phyloP scores from a whole-genome alignment of 495 filamentous ascomycete species.

The Xylaria grammica region DNA sequence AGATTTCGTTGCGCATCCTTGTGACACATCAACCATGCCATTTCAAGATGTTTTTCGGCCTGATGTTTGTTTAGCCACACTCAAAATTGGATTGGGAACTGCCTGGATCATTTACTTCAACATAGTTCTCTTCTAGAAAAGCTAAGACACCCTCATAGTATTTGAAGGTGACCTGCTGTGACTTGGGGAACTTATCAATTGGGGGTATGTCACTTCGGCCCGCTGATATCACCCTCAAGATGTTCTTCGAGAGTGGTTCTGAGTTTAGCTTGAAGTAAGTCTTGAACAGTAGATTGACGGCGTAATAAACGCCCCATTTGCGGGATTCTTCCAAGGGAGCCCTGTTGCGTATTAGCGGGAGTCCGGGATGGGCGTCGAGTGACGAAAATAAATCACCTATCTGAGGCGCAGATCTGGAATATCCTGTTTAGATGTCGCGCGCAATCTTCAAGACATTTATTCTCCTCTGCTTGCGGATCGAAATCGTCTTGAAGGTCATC shows the following conservation, averaged over 20 bases:
- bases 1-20: conserved; percentile 71
- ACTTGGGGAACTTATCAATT: conserved; percentile 75
- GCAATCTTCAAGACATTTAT: conserved; percentile 85
- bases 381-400: conserved; percentile 66
- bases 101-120: conserved; percentile 54
- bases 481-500: conserved; percentile 76
- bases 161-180: conserved; percentile 93
- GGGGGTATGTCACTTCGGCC: conserved; percentile 75
- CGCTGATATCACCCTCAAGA: conserved; percentile 79
- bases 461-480: conserved; percentile 69
- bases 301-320: conserved; percentile 97
- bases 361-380: background rate
- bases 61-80: conserved; percentile 35
- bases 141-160: conserved; percentile 90
- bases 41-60: conserved; percentile 80
- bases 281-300: conserved; percentile 92
- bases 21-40: conserved; percentile 80
- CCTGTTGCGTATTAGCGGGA: conserved; percentile 52
- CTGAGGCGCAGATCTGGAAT: conserved; percentile 84
- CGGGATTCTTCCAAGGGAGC: conserved; percentile 85
- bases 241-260: conserved; percentile 86
- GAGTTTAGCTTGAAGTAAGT: conserved; percentile 96
- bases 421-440: conserved; percentile 85
- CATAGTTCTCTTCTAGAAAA: conserved; percentile 93
- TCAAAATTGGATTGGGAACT: background rate